Percentiles rank a stretch among this genome's conserved stretches.
These are phyloP conservation scores for Arxiozyma bovina DNA, from an alignment of 1,139 yeast species.

Conservation along the genomic window DNA sequence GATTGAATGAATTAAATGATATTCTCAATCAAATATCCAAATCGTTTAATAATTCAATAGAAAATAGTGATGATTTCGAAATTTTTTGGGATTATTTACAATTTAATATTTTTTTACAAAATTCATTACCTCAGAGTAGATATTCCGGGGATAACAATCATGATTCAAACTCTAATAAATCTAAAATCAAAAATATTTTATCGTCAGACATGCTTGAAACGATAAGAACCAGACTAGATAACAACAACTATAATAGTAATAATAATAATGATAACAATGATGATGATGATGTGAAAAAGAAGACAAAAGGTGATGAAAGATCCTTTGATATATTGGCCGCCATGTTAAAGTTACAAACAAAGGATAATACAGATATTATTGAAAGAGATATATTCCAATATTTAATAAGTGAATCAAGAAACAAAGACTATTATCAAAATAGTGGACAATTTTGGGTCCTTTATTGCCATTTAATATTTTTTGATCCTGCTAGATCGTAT, in stretches of 20 bases:
- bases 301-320: slow-evolving; percentile 10
- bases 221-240: slow-evolving; percentile 17
- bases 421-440: slow-evolving; percentile 15
- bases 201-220: slow-evolving; percentile 12
- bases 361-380: slow-evolving; percentile 17
- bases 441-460: slow-evolving; percentile 22
- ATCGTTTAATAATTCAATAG: slow-evolving; percentile 14
- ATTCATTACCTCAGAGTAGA: slow-evolving; percentile 14
- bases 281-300: too few relatives aligned
- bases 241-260: slow-evolving; percentile 12
- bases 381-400: slow-evolving; percentile 21
- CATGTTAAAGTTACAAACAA: slow-evolving; percentile 19
- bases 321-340: slow-evolving; percentile 12
- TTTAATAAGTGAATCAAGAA: slow-evolving; percentile 12
- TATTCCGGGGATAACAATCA: slow-evolving; percentile 12
- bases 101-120: slow-evolving; percentile 16
- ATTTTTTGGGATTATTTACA: slow-evolving; percentile 27
- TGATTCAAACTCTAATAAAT: slow-evolving; percentile 1
- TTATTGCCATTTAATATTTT: slow-evolving; percentile 23
- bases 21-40: slow-evolving; percentile 11
- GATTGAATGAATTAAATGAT: slow-evolving; percentile 13
- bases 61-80: slow-evolving; percentile 21
- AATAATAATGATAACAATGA: too few relatives aligned
- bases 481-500: slow-evolving; percentile 21
- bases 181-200: slow-evolving; percentile 4